Evolutionary conservation across 306 rosid genomes (phyloP), one percentile per base, ranked within the genome.

Genomic region (Cicer cuneatum): DNA sequence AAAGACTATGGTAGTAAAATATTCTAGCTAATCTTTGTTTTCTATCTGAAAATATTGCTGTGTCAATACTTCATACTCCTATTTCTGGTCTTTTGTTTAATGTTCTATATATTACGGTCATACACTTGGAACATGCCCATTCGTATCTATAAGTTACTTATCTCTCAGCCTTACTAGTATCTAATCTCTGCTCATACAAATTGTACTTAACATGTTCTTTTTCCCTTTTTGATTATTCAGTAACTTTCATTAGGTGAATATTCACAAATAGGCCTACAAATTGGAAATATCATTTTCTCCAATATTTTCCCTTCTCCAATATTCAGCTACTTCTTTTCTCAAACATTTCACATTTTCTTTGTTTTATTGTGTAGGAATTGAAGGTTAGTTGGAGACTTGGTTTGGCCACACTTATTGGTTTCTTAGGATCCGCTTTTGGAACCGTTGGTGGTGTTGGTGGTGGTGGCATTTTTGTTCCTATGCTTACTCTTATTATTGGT

Each of bases 391-490:
- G 93, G 97, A 87, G 84, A 66, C 68, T 92, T 56, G 85, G 47
- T 66, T 71, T 81, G 80, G 96, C 91, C 6, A 86, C 97, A 6
- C 53, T 83, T 49, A 92, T 92, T 41, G 97, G 96, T 15, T 92
- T 92, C 76, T 83, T 89, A 63, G 97, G 96, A 49, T 92, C 96
- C 7, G 97, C 96, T 8, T 92, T 91, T 73, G 97, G 96, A 35
- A 87, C 93, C 10, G 97, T 92, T n/a, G 97, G 97, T 43, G 97
- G 97, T 11, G 89, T 92, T 2, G 97, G 97, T 35, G 97, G 97
- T 10, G 97, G 97, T 37, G 97, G 97, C 79, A 91, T 91, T 72
- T 91, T 91, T 41, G 97, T 91, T 57, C 97, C 97, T 10, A 91
- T 91, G 95, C 95, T 91, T 54, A 89, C 93, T 74, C 82, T 89